Base-by-base conservation (phyloP, 2,329 filamentous ascomycete genomes). In the Cladophialophora exuberans region DNA sequence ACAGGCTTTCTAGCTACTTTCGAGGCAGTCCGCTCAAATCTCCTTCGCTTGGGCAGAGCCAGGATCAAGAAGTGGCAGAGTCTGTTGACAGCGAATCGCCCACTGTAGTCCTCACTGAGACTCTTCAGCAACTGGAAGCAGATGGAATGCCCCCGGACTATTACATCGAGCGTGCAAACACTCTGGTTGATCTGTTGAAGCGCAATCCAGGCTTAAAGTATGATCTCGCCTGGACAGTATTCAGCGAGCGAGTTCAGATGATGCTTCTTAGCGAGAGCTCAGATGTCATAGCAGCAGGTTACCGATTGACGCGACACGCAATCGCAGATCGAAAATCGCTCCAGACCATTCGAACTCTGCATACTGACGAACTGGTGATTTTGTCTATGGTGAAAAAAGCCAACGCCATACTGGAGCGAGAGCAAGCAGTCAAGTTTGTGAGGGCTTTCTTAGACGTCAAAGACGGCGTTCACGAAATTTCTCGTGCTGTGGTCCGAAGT, bases 401-500 rank as follows among this genome's bases (percentile, higher is more conserved):
- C 67, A 97, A 97, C 71, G 90, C 93, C n/a, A 92, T 93, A 64
- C 89, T 99, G 15, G 94, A 99, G 75, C 84, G 95, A 50, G 94
- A 99, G 71, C 94, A 99, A 73, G 94, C 94, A 10, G 78, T 99
- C 65, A 99, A 99, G 70, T 97, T 99, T 69, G 87, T 97, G 22
- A 85, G 94, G 56, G 90, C 92, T 7, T 99, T 99, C 67, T 77
- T 99, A 2, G 94, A 99, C 68, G 90, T 97, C 61, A 97, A 97
- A 68, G 90, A 91, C 60, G 94, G 94, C 9, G 86, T 95, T 6
- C 82, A 84, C 60, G 93, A 99, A 69, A 82, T 99, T 30, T 95
- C 94, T 1, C 83, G 89, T 55, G 87, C 90, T 0, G 85, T 99
- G 17, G 88, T 96, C 6, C 85, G 94, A 51, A 94, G 93, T 5